Conservation (phyloP, 208 protist species). For the Leishmania gerbilli region DNA sequence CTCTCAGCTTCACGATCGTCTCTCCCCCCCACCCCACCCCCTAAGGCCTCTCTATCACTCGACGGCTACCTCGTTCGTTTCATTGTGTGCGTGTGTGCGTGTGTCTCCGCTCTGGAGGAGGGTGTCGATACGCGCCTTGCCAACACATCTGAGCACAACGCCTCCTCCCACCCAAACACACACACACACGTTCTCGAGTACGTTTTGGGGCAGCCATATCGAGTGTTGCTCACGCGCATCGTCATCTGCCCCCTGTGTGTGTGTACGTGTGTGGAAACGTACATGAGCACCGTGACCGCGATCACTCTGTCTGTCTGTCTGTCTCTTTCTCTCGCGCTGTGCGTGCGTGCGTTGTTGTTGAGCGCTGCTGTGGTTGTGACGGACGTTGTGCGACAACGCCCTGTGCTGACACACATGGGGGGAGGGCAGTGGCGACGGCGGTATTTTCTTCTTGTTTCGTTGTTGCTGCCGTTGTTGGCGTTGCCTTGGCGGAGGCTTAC, state of each 20-base stretch:
- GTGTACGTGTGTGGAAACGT: background rate
- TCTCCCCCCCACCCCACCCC: background rate
- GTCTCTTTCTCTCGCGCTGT: background rate
- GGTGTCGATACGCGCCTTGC: background rate
- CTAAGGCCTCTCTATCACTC: background rate
- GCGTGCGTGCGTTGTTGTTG: conserved; percentile 22
- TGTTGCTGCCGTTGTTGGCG: background rate
- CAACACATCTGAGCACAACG: background rate
- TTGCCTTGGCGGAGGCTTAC: background rate
- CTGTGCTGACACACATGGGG: background rate
- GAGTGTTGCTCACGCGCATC: background rate
- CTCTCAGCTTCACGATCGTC: background rate
- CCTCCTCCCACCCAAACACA: background rate
- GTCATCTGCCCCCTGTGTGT: background rate
- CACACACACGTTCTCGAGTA: background rate
- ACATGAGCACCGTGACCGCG: background rate
- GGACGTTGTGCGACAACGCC: background rate
- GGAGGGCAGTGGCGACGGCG: background rate
- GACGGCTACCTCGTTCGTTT: background rate
- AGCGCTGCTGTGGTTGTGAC: conserved; percentile 1
- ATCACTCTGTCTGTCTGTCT: background rate
- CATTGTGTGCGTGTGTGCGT: too few species aligned
- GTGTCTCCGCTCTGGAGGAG: background rate
- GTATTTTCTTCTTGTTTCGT: background rate
- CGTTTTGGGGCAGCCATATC: too few species aligned